Evolutionary conservation across 1,284 basidiomycete genomes (phyloP), one percentile per base, ranked within the genome.

Genomic region (Porphyrellus sp.): DNA sequence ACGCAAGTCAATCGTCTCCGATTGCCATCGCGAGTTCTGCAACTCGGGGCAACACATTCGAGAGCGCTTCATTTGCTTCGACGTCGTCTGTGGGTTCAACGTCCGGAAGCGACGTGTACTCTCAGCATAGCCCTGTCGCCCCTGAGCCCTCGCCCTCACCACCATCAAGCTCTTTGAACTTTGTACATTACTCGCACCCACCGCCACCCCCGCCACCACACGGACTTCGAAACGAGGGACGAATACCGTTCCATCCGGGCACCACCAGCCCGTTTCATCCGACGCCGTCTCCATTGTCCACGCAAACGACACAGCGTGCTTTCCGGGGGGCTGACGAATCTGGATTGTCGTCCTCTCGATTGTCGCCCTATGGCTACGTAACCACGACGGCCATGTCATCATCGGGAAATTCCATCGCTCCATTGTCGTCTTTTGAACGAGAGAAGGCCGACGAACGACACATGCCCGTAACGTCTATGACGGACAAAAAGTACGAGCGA

Each of bases 141-240:
- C 66, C 67, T 40, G 72, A 73, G 40, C 76, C 80, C 4, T 84
- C 83, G n/a, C 83, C 84, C 12, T 81, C 82, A 25, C 82, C 83
- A 13, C 78, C 82, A 11, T 70, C 77, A 18, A 70, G 72, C 40
- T 72, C 67, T 50, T 69, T 79, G 64, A 77, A 70, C 52, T 85
- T 83, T 65, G 75, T 78, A 45, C 77, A 82, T 51, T 83, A 83
- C 55, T 69, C 65, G 3, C 67, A 70, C 44, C 68, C 67, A 6
- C 54, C 65, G 0, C 56, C 64, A 6, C 54, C 28, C 0, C 59
- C 52, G 5, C 61, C 58, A 18, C 52, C 52, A 2, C 67, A 67
- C 46, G 60, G 60, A 31, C 34, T 68, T 16, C 69, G 69, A 28
- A 61, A 54, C 46, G 64, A 67, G 15, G 62, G 59, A 27, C 68